These are phyloP conservation scores for Podospora pseudoanserina DNA, from an alignment of 495 filamentous ascomycete genomes.

Conservation along the genomic window DNA sequence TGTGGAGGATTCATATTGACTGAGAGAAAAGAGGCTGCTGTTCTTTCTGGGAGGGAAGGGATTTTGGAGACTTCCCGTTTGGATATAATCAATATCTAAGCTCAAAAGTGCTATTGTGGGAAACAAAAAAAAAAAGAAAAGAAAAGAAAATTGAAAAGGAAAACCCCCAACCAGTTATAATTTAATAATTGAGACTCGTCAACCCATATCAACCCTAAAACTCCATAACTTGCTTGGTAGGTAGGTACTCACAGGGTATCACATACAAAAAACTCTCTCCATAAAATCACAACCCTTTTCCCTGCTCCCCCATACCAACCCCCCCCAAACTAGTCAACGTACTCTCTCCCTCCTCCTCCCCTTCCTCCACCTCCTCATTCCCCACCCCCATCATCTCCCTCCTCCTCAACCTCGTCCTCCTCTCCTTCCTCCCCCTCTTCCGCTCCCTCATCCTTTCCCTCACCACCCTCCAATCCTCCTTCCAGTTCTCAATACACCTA, in stretches of 20 bases:
- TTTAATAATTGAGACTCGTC: too few relatives aligned
- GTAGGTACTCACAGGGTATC: neutral
- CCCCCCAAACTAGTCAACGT: conserved; percentile 11
- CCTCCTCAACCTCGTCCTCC: conserved; percentile 9
- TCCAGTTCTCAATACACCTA: conserved; percentile 45
- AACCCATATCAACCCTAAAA: too few relatives aligned
- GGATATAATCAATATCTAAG: too few relatives aligned
- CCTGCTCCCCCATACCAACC: conserved; percentile 6
- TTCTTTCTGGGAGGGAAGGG: too few relatives aligned
- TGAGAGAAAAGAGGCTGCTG: neutral
- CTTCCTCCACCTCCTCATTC: neutral
- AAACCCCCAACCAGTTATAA: too few relatives aligned
- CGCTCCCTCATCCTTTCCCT: conserved; percentile 22
- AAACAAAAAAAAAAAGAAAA: too few relatives aligned
- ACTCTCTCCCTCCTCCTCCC: neutral
- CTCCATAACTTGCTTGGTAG: too few relatives aligned
- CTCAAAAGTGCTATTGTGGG: too few relatives aligned
- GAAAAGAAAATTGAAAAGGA: too few relatives aligned
- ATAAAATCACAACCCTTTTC: conserved; percentile 5
- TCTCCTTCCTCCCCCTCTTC: conserved; percentile 18
- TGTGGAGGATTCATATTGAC: conserved; percentile 51
- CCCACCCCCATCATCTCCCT: neutral
- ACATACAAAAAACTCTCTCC: neutral
- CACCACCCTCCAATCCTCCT: conserved; percentile 40
- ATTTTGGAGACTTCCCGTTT: too few relatives aligned